Evolutionary conservation across 257 asterid species (phyloP).

Genomic region (Jasminum sambac): DNA sequence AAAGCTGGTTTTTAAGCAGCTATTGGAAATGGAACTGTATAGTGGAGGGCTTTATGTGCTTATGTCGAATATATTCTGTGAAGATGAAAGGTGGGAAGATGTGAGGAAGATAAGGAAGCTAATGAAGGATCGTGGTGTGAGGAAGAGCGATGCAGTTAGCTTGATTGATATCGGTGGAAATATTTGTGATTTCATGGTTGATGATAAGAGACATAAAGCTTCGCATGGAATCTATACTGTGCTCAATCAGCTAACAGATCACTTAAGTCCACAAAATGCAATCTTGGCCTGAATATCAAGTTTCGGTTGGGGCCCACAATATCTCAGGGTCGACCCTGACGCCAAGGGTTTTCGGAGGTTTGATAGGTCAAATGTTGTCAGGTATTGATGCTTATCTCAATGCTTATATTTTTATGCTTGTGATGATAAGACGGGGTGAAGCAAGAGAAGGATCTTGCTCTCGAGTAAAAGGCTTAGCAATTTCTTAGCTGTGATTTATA

Average conservation of each 20-base stretch:
- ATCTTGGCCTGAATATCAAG: background rate
- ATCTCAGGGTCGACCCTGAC: background rate
- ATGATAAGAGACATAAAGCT: slow-evolving; percentile 43
- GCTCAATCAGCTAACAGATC: slow-evolving; percentile 47
- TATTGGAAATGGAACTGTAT: slow-evolving; percentile 42
- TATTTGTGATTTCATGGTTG: slow-evolving; percentile 51
- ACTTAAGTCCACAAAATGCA: slow-evolving; percentile 29
- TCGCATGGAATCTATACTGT: slow-evolving; percentile 27
- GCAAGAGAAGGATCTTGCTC: background rate
- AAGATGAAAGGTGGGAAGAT: slow-evolving; percentile 51
- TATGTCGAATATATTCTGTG: slow-evolving; percentile 54
- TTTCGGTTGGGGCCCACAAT: no score
- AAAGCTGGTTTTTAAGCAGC: slow-evolving; percentile 48
- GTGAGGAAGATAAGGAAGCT: slow-evolving; percentile 56
- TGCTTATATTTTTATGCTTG: background rate
- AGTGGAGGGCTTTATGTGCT: slow-evolving; percentile 54
- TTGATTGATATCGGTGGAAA: slow-evolving; percentile 42
- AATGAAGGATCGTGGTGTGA: slow-evolving; percentile 38
- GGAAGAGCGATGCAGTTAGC: slow-evolving; percentile 50
- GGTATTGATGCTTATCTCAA: background rate
- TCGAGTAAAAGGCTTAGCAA: background rate
- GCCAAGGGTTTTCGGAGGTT: slow-evolving; percentile 10
- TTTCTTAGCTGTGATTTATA: background rate
- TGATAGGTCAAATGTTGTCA: slow-evolving; percentile 6
- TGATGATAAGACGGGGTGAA: background rate